A percentile compares a stretch with the other conserved stretches of the same genome.
Conservation (phyloP, 768 basidiomycete genomes). For the Leccinum aurantiacum region DNA sequence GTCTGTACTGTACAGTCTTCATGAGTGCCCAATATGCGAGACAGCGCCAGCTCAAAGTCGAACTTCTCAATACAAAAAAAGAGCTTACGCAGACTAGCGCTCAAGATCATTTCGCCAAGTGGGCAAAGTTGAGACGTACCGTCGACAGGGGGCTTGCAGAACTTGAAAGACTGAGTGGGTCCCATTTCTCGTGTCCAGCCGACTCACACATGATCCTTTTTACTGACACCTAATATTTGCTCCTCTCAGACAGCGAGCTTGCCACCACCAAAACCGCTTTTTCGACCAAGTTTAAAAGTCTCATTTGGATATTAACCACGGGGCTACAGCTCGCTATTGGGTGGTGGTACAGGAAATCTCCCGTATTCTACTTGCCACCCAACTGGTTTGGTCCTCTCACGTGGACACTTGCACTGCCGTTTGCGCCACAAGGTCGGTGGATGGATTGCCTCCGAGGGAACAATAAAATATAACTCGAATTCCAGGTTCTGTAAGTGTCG, state of each 20-base stretch:
- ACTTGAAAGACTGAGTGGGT: constrained; percentile 88
- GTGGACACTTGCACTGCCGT: constrained; percentile 90
- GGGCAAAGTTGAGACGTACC: constrained; percentile 89
- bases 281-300: constrained; percentile 65
- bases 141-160: constrained; percentile 92
- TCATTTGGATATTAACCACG: constrained; percentile 84
- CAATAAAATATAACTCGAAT: background rate
- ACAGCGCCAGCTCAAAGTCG: constrained; percentile 73
- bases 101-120: constrained; percentile 97
- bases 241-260: constrained; percentile 61
- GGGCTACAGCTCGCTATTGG: constrained; percentile 82
- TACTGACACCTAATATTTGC: constrained; percentile 3
- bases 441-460: background rate
- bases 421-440: constrained; percentile 82
- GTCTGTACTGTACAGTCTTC: constrained; percentile 66
- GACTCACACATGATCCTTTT: background rate
- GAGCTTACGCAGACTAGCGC: constrained; percentile 89
- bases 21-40: constrained; percentile 51
- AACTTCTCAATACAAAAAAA: constrained; percentile 76
- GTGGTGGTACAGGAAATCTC: constrained; percentile 88
- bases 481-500: constrained; percentile 87
- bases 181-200: background rate
- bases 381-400: constrained; percentile 88
- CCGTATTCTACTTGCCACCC: constrained; percentile 90
- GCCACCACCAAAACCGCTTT: constrained; percentile 60